Percentiles rank a stretch among this genome's conserved stretches.
Conservation (phyloP, 2,329 filamentous ascomycete genomes). For the Macrophomina pseudophaseolina region DNA sequence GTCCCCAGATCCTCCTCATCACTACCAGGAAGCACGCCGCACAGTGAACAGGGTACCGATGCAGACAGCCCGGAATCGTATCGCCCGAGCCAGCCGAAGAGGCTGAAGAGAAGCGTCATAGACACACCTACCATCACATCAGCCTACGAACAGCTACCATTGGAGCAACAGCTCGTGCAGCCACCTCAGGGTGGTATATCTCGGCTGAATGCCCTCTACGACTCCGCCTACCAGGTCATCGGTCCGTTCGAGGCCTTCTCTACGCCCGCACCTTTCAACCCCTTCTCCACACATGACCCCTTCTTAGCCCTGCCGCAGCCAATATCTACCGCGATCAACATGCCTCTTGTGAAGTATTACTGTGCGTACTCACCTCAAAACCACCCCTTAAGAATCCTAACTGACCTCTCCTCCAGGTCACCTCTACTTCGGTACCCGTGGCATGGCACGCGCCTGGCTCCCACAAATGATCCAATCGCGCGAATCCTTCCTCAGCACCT, state of each 20-base stretch:
- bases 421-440: conserved; percentile 40
- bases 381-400: conserved; percentile 12
- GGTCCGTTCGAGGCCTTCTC: conserved; percentile 6
- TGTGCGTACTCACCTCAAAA: conserved; percentile 30
- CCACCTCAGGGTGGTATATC: not conserved
- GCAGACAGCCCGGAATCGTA: conserved; percentile 20
- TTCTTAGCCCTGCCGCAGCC: conserved; percentile 44
- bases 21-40: conserved; percentile 3
- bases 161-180: conserved; percentile 9
- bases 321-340: conserved; percentile 36
- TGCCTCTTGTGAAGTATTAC: conserved; percentile 42
- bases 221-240: conserved; percentile 4
- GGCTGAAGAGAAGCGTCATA: conserved; percentile 1
- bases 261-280: not conserved
- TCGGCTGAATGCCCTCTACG: conserved; percentile 16
- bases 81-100: conserved; percentile 3
- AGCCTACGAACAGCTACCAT: not conserved
- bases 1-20: conserved; percentile 5
- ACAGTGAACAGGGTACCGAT: conserved; percentile 16
- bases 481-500: conserved; percentile 45
- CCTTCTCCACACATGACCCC: conserved; percentile 34
- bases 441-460: conserved; percentile 42
- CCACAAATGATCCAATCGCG: conserved; percentile 39
- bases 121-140: not conserved
- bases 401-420: conserved; percentile 29